These are phyloP conservation scores for Ustilago trichophora DNA, from an alignment of 1,284 basidiomycete genomes.

Conservation along the genomic window DNA sequence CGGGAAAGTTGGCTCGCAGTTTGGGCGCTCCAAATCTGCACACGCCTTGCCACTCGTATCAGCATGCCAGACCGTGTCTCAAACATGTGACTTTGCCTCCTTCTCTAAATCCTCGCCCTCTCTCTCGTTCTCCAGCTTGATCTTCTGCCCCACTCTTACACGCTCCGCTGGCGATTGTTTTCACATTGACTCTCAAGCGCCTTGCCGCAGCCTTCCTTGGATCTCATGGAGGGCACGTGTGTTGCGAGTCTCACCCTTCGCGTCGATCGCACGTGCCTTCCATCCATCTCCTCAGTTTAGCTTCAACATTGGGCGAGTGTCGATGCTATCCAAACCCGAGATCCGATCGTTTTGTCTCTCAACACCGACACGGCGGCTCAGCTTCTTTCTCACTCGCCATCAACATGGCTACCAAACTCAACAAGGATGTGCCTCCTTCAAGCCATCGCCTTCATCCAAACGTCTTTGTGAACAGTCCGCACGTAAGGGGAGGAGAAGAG, in stretches of 20 bases:
- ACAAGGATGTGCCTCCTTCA: too few species aligned
- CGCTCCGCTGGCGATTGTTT: too few species aligned
- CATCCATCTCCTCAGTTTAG: not conserved
- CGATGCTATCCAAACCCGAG: constrained; percentile 1
- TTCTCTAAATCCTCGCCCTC: too few species aligned
- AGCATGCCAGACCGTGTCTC: constrained; percentile 20
- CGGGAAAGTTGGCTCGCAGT: too few species aligned
- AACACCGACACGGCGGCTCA: not conserved
- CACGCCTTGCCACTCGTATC: not conserved
- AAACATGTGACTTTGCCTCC: constrained; percentile 24
- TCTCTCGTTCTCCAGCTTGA: not conserved
- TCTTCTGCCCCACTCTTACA: constrained; percentile 1
- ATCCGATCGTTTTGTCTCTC: not conserved
- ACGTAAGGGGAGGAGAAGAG: too few species aligned
- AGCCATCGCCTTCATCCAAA: too few species aligned
- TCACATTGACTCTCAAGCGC: too few species aligned
- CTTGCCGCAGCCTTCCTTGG: too few species aligned
- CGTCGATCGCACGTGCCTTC: constrained; percentile 8
- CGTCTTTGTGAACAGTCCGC: too few species aligned
- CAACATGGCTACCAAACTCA: too few species aligned
- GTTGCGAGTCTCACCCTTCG: not conserved
- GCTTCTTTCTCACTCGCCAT: not conserved
- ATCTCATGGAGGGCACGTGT: too few species aligned
- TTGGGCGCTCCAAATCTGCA: too few species aligned
- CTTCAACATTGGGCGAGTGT: not conserved